Percentiles rank a stretch among this genome's conserved stretches.
Conservation (phyloP, 1,284 basidiomycete genomes). For the Marasmius sp. region DNA sequence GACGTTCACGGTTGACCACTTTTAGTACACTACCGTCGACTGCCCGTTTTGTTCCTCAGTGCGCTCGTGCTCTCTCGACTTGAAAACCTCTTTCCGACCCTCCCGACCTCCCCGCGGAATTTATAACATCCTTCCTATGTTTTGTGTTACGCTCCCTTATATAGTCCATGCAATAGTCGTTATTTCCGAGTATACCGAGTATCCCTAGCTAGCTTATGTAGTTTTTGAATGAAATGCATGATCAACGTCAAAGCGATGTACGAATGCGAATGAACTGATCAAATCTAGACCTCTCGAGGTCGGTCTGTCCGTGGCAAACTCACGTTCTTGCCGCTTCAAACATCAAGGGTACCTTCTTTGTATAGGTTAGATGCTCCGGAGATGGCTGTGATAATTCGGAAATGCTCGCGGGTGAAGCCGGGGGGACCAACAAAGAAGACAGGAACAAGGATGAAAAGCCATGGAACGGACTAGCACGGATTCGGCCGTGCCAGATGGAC, state of each 20-base stretch:
- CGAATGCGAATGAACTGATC: neutral
- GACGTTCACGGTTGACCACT: slow-evolving; percentile 94
- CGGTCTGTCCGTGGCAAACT: neutral
- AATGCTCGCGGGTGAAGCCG: neutral
- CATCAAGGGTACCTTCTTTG: neutral
- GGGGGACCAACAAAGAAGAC: neutral
- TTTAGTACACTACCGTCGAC: slow-evolving; percentile 39
- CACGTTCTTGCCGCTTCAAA: neutral
- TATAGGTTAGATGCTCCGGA: no score
- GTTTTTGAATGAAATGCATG: neutral
- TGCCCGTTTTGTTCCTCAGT: neutral
- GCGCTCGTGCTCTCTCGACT: no score
- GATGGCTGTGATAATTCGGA: neutral
- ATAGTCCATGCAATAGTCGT: slow-evolving; percentile 4
- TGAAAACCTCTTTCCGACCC: no score
- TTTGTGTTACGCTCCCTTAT: neutral
- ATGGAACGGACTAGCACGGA: no score
- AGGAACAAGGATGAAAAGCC: no score
- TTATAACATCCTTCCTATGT: no score
- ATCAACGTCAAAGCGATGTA: neutral
- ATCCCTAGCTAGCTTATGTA: neutral
- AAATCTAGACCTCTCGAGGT: neutral
- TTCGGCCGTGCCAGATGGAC: no score
- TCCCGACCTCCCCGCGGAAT: no score
- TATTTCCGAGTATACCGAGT: neutral